Evolutionary conservation across 768 basidiomycete species (phyloP).

Genomic region (Roridomyces roridus): DNA sequence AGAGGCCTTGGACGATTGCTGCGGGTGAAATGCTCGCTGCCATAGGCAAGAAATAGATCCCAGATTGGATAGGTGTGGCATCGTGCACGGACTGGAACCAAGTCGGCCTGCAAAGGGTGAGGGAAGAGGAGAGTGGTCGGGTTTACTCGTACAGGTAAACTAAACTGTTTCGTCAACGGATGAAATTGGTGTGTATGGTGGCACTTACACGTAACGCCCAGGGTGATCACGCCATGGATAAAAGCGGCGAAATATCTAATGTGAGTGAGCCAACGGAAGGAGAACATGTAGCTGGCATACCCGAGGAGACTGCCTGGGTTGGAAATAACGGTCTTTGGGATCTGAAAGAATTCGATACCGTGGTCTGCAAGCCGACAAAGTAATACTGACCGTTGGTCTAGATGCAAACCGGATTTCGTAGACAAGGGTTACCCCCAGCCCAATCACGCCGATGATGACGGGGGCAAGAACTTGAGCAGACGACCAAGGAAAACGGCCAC

Average conservation of each 20-base stretch:
- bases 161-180: conserved; percentile 27
- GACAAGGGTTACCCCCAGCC: conserved; percentile 41
- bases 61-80: conserved; percentile 38
- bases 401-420: conserved; percentile 44
- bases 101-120: no score
- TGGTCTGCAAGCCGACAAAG: no score
- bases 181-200: conserved; percentile 4
- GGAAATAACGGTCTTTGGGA: conserved; percentile 19
- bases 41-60: conserved; percentile 39
- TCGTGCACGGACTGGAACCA: conserved; percentile 44
- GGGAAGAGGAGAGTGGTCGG: no score
- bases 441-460: conserved; percentile 46
- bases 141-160: no score
- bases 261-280: no score
- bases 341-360: no score
- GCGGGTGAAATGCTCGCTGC: conserved; percentile 39
- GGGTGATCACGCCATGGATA: no score
- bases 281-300: no score
- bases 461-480: conserved; percentile 47
- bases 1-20: conserved; percentile 42
- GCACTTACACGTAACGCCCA: no score
- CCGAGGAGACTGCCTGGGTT: conserved; percentile 20
- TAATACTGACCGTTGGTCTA: no score
- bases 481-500: conserved; percentile 48
- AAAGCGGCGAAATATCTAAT: no score